Conservation (phyloP, 2,329 filamentous ascomycete species). For the Fusarium domesticum region DNA sequence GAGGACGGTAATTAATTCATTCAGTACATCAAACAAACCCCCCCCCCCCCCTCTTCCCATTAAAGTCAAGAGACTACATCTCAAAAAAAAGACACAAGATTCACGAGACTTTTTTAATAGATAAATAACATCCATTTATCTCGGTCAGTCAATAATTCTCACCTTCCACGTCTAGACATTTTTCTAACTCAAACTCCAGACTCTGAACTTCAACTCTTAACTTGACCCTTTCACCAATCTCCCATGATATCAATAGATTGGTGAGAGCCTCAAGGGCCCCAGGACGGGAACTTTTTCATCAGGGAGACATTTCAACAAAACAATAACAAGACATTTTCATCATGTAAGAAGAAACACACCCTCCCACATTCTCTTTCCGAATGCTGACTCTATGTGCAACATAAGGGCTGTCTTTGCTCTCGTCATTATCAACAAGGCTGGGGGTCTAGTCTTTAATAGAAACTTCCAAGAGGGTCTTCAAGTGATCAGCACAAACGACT, state of each 20-base stretch:
- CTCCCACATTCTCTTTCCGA: neutral
- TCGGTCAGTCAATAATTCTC: neutral
- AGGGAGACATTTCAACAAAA: constrained; percentile 9
- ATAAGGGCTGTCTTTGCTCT: constrained; percentile 96
- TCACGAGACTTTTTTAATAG: neutral
- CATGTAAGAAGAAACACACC: constrained; percentile 20
- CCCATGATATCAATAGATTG: constrained; percentile 18
- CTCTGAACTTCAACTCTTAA: constrained; percentile 13
- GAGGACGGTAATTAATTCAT: constrained; percentile 29
- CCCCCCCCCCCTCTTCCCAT: neutral
- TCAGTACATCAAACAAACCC: constrained; percentile 4
- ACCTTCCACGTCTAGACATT: neutral
- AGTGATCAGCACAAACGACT: constrained; percentile 91
- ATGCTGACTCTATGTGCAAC: constrained; percentile 9
- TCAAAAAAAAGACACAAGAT: neutral
- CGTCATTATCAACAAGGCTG: constrained; percentile 98
- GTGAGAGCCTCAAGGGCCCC: constrained; percentile 25
- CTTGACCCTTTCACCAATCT: constrained; percentile 19
- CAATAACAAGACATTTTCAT: constrained; percentile 3
- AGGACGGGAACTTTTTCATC: constrained; percentile 10
- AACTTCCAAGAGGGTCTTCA: constrained; percentile 85
- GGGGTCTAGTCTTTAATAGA: constrained; percentile 92
- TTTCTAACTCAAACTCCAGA: neutral
- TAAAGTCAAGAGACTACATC: neutral
- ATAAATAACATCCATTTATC: neutral